Percentiles rank a stretch among this genome's conserved stretches.
Conservation (phyloP, 208 protist genomes). For the Leishmania braziliensis region DNA sequence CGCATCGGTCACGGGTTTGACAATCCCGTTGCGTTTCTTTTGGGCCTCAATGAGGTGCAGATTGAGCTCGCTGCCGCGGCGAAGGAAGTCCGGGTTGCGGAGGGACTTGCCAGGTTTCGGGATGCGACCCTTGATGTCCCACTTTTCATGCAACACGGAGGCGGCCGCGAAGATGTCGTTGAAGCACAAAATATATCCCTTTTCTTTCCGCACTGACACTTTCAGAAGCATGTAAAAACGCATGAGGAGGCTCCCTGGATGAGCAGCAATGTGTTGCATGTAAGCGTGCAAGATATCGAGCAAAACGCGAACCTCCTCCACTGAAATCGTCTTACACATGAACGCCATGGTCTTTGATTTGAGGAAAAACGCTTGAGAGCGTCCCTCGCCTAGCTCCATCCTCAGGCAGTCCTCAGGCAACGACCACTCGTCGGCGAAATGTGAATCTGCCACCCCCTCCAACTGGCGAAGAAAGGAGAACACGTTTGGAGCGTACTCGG, state of each 20-base stretch:
- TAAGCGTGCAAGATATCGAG: slow-evolving; percentile 57
- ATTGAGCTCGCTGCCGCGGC: slow-evolving; percentile 53
- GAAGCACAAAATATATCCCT: slow-evolving; percentile 82
- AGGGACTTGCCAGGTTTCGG: slow-evolving; percentile 83
- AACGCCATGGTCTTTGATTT: slow-evolving; percentile 77
- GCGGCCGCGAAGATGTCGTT: slow-evolving; percentile 74
- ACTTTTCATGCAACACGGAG: slow-evolving; percentile 72
- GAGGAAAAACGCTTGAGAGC: slow-evolving; percentile 84
- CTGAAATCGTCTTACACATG: slow-evolving; percentile 85
- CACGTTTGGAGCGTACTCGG: slow-evolving; percentile 75
- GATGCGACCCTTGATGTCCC: slow-evolving; percentile 88
- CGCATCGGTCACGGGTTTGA: not conserved
- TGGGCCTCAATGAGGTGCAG: slow-evolving; percentile 43
- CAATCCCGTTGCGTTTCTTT: slow-evolving; percentile 9
- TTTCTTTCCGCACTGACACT: slow-evolving; percentile 39
- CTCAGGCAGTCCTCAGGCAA: slow-evolving; percentile 56
- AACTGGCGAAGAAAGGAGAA: slow-evolving; percentile 68
- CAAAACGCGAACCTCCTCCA: slow-evolving; percentile 68
- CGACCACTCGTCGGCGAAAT: slow-evolving; percentile 75
- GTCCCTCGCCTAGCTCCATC: slow-evolving; percentile 75
- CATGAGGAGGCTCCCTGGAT: slow-evolving; percentile 71
- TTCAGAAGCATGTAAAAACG: slow-evolving; percentile 82
- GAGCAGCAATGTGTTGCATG: slow-evolving; percentile 45
- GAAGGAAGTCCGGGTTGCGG: slow-evolving; percentile 61
- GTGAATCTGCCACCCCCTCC: slow-evolving; percentile 46